A percentile compares a stretch with the other conserved stretches of the same genome.
phyloP scores from a whole-genome alignment of 257 asterid species.

The Cynanchum wilfordii region DNA sequence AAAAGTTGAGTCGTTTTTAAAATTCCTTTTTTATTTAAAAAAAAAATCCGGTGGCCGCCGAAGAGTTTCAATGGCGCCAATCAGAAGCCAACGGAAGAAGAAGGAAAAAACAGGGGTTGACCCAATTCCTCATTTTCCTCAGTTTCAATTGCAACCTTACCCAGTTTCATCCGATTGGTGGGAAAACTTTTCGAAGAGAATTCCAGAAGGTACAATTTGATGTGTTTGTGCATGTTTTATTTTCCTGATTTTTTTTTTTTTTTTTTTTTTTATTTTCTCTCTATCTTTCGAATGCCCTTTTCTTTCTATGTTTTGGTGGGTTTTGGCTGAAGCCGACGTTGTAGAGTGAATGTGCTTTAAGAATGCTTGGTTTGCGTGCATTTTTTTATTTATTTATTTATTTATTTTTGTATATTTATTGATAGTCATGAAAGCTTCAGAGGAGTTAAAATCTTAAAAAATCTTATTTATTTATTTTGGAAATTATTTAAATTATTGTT shows the following conservation, averaged over 20 bases:
- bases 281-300: too few species aligned
- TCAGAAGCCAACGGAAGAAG: conserved; percentile 22
- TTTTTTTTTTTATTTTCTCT: not conserved
- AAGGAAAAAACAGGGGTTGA: conserved; percentile 12
- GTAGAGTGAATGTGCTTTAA: not conserved
- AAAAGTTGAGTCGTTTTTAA: not conserved
- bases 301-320: not conserved
- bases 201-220: conserved; percentile 12
- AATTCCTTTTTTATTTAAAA: not conserved
- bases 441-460: too few species aligned
- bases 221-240: conserved; percentile 10
- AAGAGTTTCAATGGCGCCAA: conserved; percentile 17
- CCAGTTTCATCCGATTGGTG: conserved; percentile 28
- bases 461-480: too few species aligned
- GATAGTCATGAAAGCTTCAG: too few species aligned
- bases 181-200: conserved; percentile 22
- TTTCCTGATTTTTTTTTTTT: not conserved
- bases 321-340: not conserved
- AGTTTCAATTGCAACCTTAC: conserved; percentile 5
- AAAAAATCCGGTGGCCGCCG: too few species aligned
- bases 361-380: not conserved
- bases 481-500: too few species aligned
- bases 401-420: not conserved
- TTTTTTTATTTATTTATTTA: too few species aligned
- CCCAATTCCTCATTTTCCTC: conserved; percentile 11